These are phyloP conservation scores for Colletotrichum nymphaeae DNA, from an alignment of 2,329 filamentous ascomycete species.

Conservation along the genomic window DNA sequence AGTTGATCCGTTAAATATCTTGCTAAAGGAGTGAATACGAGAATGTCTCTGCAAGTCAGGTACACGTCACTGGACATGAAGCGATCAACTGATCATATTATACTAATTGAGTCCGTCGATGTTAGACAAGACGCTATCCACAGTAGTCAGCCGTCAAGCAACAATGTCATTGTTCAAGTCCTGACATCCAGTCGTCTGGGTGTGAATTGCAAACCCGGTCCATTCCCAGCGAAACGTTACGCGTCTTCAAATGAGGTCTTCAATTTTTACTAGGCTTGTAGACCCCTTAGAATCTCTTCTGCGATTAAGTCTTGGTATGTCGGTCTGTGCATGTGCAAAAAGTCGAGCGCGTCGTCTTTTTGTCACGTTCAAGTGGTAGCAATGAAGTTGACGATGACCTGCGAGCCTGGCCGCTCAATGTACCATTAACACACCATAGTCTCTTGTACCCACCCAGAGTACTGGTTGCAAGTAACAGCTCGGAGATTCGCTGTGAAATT, in stretches of 20 bases:
- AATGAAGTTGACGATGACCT: background rate
- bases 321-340: background rate
- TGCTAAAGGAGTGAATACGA: background rate
- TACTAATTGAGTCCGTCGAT: conserved; percentile 16
- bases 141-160: background rate
- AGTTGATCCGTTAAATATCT: conserved; percentile 6
- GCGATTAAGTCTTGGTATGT: background rate
- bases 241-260: background rate
- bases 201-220: too few relatives aligned
- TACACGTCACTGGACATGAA: conserved; percentile 6
- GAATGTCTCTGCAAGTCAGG: background rate
- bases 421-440: conserved; percentile 7
- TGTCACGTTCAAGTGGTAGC: conserved; percentile 23
- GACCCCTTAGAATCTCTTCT: too few relatives aligned
- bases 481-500: background rate
- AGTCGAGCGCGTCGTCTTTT: background rate
- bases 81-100: conserved; percentile 30
- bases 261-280: background rate
- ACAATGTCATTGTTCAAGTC: conserved; percentile 4
- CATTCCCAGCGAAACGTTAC: conserved; percentile 15
- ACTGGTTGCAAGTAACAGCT: background rate
- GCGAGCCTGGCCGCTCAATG: background rate
- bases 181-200: conserved; percentile 2
- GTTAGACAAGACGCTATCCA: background rate
- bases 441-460: background rate